A percentile compares a stretch with the other conserved stretches of the same genome.
These are phyloP conservation scores for Selaginella moellendorffii DNA, from an alignment of 75 land plant species.

Conservation along the genomic window DNA sequence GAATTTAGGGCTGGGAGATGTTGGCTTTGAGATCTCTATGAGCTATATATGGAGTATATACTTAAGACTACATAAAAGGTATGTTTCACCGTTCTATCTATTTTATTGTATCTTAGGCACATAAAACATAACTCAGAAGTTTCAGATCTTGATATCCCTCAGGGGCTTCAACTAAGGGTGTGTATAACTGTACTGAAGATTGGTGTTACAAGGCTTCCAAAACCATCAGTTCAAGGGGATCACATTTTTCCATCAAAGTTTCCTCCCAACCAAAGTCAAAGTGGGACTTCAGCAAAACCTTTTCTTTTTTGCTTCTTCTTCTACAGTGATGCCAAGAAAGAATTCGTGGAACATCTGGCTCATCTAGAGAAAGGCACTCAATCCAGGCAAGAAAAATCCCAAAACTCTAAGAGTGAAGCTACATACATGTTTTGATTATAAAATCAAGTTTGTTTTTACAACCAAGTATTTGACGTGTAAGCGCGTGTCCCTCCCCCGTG, in stretches of 20 bases:
- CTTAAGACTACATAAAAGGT: conserved; percentile 69
- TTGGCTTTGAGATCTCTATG: conserved; percentile 49
- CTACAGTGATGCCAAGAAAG: conserved; percentile 49
- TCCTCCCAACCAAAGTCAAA: conserved; percentile 66
- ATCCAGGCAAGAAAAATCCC: too few relatives aligned
- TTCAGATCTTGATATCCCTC: conserved; percentile 62
- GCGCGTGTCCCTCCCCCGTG: too few relatives aligned
- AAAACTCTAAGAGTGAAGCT: too few relatives aligned
- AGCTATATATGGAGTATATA: conserved; percentile 90
- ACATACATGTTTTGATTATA: too few relatives aligned
- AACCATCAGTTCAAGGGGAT: conserved; percentile 78
- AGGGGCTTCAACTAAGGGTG: too few relatives aligned
- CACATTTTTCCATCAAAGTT: conserved; percentile 78
- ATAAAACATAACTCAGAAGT: conserved; percentile 40
- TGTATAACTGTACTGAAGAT: conserved; percentile 57
- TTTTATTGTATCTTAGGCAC: too few relatives aligned
- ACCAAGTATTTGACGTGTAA: too few relatives aligned
- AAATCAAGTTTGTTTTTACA: too few relatives aligned
- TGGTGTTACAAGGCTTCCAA: conserved; percentile 77
- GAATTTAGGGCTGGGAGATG: conserved; percentile 56
- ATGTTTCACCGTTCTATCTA: too few relatives aligned
- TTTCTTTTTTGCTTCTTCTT: too few relatives aligned
- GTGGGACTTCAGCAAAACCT: conserved; percentile 53
- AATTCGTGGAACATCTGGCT: conserved; percentile 53
- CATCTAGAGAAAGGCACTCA: too few relatives aligned